Evolutionary conservation across 83 land plant species (phyloP).

Genomic region (Diphasiastrum complanatum): DNA sequence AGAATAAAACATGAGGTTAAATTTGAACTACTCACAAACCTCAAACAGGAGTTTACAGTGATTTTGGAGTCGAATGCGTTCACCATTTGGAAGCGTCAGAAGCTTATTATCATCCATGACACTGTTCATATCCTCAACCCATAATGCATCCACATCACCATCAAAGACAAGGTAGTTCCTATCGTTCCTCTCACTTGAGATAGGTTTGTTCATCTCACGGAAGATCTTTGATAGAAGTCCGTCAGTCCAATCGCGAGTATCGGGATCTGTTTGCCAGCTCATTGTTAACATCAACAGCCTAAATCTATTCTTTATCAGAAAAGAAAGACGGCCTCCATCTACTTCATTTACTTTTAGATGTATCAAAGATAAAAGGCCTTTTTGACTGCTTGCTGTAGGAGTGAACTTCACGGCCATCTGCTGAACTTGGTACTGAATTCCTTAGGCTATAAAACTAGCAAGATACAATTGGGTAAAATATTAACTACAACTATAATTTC

Average conservation of each 20-base stretch:
- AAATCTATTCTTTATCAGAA: no score
- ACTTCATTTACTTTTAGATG: no score
- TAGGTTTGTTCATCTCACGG: constrained; percentile 37
- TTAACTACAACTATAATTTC: no score
- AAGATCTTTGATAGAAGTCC: constrained; percentile 34
- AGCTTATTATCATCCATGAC: constrained; percentile 45
- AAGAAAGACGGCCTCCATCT: no score
- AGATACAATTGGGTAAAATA: no score
- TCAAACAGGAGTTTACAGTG: constrained; percentile 39
- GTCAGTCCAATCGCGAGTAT: constrained; percentile 44
- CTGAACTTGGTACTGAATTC: no score
- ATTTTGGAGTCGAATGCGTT: constrained; percentile 37
- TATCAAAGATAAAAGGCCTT: no score
- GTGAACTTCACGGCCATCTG: no score
- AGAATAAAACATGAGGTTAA: not conserved
- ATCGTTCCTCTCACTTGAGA: constrained; percentile 18
- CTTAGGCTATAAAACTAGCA: no score
- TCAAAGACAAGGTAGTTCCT: constrained; percentile 36
- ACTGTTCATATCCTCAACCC: constrained; percentile 47
- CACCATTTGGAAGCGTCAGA: constrained; percentile 42
- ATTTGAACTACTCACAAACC: constrained; percentile 8
- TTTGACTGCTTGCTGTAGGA: no score
- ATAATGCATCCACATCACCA: constrained; percentile 42
- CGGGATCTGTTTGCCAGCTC: constrained; percentile 44
- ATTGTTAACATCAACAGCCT: no score